A percentile compares a stretch with the other conserved stretches of the same genome.
Evolutionary conservation across 352 stramenopile species (phyloP).

Genomic region (Globisporangium paroecandrum): DNA sequence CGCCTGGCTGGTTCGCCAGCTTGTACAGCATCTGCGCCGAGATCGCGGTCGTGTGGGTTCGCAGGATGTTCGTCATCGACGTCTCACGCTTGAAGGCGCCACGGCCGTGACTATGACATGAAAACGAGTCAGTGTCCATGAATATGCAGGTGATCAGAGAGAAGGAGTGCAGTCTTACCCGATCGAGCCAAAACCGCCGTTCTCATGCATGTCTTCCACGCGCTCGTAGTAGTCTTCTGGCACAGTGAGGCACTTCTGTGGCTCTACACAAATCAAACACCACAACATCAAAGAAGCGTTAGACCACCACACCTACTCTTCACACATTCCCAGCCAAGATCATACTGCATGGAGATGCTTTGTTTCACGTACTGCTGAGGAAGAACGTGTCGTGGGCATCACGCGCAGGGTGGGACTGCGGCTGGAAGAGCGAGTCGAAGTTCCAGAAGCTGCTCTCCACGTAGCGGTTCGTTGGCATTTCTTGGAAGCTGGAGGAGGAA

Average conservation of each 20-base stretch:
- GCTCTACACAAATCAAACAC: constrained; percentile 31
- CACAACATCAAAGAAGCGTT: not conserved
- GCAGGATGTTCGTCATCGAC: constrained; percentile 98
- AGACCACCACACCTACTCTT: not conserved
- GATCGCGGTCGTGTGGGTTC: constrained; percentile 99
- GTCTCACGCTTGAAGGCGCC: constrained; percentile 92
- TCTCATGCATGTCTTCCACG: constrained; percentile 98
- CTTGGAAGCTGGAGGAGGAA: constrained; percentile 83
- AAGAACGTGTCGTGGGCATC: constrained; percentile 99
- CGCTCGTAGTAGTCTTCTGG: constrained; percentile 99
- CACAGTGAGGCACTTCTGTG: constrained; percentile 76
- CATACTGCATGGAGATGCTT: not conserved
- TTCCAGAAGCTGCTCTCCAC: constrained; percentile 99
- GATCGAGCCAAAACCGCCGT: constrained; percentile 95
- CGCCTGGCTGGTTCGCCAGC: constrained; percentile 91
- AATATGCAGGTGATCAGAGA: not conserved
- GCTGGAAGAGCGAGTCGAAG: constrained; percentile 99
- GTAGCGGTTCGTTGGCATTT: constrained; percentile 99
- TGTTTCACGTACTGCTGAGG: constrained; percentile 85
- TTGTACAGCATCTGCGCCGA: constrained; percentile 99
- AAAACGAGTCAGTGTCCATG: not conserved
- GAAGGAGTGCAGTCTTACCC: constrained; percentile 77
- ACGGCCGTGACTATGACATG: constrained; percentile 50
- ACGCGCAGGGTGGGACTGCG: constrained; percentile 97
- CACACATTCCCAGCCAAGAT: not conserved